Evolutionary conservation across 768 basidiomycete species (phyloP), one percentile per base, ranked within the genome.

Genomic region (Tulasnella sp.): DNA sequence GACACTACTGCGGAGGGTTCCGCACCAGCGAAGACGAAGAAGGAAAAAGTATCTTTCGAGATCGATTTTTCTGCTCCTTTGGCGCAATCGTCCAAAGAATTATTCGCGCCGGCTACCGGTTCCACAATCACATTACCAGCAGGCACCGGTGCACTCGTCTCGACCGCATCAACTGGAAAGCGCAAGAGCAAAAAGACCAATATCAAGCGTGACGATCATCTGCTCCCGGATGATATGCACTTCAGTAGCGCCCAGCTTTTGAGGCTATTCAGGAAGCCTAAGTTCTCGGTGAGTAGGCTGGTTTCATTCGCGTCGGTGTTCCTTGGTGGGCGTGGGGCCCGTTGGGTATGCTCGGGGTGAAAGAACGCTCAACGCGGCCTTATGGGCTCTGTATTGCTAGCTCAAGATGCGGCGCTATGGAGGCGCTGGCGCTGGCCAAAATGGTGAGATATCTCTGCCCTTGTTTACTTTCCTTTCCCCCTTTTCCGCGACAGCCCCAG

Each of bases 171-270:
- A 34, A 81, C 77, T 20, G 80, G 79, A 50, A 87, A 87, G 83
- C 87, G 87, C 84, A 87, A 88, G 41, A 88, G 88, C 81, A 91
- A 87, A 85, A 91, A 87, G 82, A 84, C 84, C 40, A 88, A 88
- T 85, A 92, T 92, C 84, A 94, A 92, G 84, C 89, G 91, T 37
- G 91, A 93, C 81, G 91, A 93, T 75, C 93, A 95, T 83, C 89
- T 91, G 11, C 87, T 99, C 69, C 98, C 98, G 1, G 96, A 98
- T 83, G 98, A 99, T 85, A 97, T 97, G 93, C 97, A 98, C 85
- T 99, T 99, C 86, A 94, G 94, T 41, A 95, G 93, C 84, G 89
- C 92, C 82, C 94, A 98, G 83, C 89, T 99, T 18, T 91, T 99
- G 28, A 93, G 96, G 9, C 86, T 99, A 75, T 99, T 99, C 89